These are phyloP conservation scores for Medakamo hakoo DNA, from an alignment of 139 green algal species.

Conservation along the genomic window DNA sequence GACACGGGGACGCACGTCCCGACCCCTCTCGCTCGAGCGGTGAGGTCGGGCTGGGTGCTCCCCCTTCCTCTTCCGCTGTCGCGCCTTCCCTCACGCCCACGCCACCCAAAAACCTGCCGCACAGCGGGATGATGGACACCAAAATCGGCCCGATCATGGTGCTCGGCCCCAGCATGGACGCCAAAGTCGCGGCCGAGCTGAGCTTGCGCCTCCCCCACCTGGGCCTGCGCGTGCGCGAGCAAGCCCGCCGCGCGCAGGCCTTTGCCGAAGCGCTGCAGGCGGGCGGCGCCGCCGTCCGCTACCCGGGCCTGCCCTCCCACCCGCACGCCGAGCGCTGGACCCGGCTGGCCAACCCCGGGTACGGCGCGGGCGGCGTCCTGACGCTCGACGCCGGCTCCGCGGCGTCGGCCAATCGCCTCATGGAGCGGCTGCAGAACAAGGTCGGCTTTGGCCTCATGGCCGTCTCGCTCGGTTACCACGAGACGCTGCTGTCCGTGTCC, in stretches of 20 bases:
- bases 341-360: conserved; percentile 33
- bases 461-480: conserved; percentile 52
- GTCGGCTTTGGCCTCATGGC: conserved; percentile 51
- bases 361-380: conserved; percentile 49
- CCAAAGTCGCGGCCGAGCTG: conserved; percentile 44
- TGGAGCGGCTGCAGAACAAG: conserved; percentile 58
- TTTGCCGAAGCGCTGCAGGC: conserved; percentile 23
- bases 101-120: no score
- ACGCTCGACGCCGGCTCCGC: conserved; percentile 28
- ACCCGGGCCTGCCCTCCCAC: conserved; percentile 49
- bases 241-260: conserved; percentile 26
- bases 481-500: conserved; percentile 41
- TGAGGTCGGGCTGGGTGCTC: no score
- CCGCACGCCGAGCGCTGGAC: conserved; percentile 27
- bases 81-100: no score
- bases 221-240: conserved; percentile 45
- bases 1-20: no score
- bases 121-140: conserved; percentile 59
- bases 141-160: conserved; percentile 45
- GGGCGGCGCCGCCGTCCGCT: conserved; percentile 29
- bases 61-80: no score
- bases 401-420: conserved; percentile 15
- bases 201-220: conserved; percentile 55
- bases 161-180: conserved; percentile 60
- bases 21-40: no score